Conservation (phyloP, 257 asterid species). For the Voacanga thouarsii region DNA sequence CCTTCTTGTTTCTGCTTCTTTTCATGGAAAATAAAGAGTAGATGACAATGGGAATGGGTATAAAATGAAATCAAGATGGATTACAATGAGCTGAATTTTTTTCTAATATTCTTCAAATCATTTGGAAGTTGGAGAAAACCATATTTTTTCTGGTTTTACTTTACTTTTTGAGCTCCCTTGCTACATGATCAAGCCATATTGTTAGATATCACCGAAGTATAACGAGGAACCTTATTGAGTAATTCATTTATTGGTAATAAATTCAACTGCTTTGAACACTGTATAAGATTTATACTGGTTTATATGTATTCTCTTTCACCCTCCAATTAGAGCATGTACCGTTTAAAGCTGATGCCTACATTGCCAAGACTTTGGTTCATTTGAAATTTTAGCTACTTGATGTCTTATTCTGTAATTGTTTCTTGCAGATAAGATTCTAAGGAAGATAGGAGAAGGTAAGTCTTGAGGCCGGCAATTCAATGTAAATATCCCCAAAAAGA, state of each 20-base stretch:
- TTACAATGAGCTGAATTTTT: background rate
- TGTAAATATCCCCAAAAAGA: slow-evolving; percentile 1
- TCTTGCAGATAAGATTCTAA: slow-evolving; percentile 49
- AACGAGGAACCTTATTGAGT: background rate
- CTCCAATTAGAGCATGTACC: background rate
- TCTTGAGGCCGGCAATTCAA: slow-evolving; percentile 3
- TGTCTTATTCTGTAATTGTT: slow-evolving; percentile 21
- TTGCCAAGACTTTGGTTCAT: background rate
- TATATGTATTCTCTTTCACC: background rate
- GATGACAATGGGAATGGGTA: background rate
- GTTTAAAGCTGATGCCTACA: background rate
- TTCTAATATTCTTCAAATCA: background rate
- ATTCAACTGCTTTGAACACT: background rate
- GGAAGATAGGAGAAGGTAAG: slow-evolving; percentile 55
- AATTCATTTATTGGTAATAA: background rate
- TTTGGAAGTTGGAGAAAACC: background rate
- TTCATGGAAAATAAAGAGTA: background rate
- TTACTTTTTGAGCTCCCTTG: background rate
- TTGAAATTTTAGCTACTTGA: background rate
- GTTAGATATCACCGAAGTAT: background rate
- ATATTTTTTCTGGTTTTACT: background rate
- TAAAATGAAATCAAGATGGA: background rate
- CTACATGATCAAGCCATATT: background rate
- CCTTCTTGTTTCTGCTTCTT: background rate
- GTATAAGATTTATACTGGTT: background rate